Percentiles rank a stretch among this genome's conserved stretches.
These are phyloP conservation scores for Suillus variegatus DNA, from an alignment of 768 basidiomycete genomes.

Conservation along the genomic window DNA sequence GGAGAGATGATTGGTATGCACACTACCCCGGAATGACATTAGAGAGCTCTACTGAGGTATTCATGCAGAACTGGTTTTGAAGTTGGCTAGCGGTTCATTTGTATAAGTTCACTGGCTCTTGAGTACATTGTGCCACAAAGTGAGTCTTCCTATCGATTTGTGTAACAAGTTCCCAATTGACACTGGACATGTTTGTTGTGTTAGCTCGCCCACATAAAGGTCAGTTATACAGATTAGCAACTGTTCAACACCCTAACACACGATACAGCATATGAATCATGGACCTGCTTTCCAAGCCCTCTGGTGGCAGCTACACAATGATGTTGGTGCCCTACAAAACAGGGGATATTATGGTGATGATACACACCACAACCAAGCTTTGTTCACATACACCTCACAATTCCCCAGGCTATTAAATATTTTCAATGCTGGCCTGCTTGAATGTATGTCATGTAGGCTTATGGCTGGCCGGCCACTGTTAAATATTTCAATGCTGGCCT, in stretches of 20 bases:
- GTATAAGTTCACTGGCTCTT: constrained; percentile 67
- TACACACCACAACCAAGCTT: constrained; percentile 24
- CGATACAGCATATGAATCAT: constrained; percentile 74
- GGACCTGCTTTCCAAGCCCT: constrained; percentile 74
- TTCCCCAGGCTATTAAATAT: constrained; percentile 58
- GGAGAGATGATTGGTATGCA: constrained; percentile 74
- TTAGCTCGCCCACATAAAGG: constrained; percentile 84
- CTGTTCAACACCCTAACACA: background rate
- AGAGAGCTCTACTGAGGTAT: background rate
- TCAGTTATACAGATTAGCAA: constrained; percentile 24
- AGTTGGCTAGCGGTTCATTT: constrained; percentile 60
- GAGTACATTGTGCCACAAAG: constrained; percentile 84
- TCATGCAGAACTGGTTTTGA: constrained; percentile 71
- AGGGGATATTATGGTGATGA: constrained; percentile 86
- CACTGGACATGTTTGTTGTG: constrained; percentile 9
- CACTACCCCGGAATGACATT: background rate
- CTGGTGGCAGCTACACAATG: constrained; percentile 64
- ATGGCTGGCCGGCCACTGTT: too few species aligned
- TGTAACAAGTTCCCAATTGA: constrained; percentile 1
- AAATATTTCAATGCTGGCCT: too few species aligned
- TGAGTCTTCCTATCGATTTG: constrained; percentile 32
- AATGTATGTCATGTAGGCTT: too few species aligned
- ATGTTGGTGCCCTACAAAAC: constrained; percentile 67
- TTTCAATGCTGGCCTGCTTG: too few species aligned
- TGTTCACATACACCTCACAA: constrained; percentile 6